Evolutionary conservation across 1,284 basidiomycete genomes (phyloP), one percentile per base, ranked within the genome.

Genomic region (Pseudozyma thailandica): DNA sequence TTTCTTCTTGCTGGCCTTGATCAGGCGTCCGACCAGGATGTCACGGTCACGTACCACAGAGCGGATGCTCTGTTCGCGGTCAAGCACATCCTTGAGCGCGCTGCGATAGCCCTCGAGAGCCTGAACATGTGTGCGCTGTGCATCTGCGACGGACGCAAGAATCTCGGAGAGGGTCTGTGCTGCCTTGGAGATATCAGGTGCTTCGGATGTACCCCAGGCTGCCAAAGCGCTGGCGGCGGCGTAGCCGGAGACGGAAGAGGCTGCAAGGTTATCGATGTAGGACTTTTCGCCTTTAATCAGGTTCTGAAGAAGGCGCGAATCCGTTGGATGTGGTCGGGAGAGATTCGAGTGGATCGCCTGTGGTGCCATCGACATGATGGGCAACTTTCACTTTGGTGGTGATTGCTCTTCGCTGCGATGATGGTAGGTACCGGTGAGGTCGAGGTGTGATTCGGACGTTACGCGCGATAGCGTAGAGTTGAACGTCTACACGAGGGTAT

Each of bases 191-290:
- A 82, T 75, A 55, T 82, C 82, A 2, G 77, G 74, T 15, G 80
- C 77, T 58, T 84, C 83, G 15, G 81, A 80, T 21, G 83, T 83
- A 45, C 83, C 84, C 84, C 84, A 85, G 2, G 84, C 83, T 30
- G 78, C 78, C 49, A 85, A 62, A 4, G 84, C 81, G 23, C 82
- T 75, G 9, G 80, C 77, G 9, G 84, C 84, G 21, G 74, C 74
- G 38, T 70, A 51, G 16, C 63, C 56, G 10, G 74, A 63, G 6
- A 55, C 30, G 37, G 79, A 74, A 4, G 71, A 50, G 12, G 61
- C 48, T 33, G 75, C 58, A 18, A 78, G 72, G 48, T 80, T 71
- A 26, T 77, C 77, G 42, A 77, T 72, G 56, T 77, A 83, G 43
- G 76, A 72, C 68, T 83, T 83, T 64, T 85, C 84, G 5, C 77